A percentile compares a stretch with the other conserved stretches of the same genome.
These are phyloP conservation scores for Protea cynaroides DNA, from an alignment of 164 flowering plant species.

Conservation along the genomic window DNA sequence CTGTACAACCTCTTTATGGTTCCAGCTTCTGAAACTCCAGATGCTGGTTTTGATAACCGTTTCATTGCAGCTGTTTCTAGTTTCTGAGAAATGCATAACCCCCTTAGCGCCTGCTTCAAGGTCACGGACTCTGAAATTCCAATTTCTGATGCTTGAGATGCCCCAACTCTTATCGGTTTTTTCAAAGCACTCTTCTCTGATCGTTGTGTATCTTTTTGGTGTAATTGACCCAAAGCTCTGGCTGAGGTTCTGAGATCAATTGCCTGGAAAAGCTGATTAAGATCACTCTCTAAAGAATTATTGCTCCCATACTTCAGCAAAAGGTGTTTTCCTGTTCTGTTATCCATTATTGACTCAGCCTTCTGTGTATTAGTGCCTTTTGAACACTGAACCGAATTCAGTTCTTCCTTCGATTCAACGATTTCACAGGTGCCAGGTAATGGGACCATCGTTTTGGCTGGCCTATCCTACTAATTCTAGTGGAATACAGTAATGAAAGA, in stretches of 20 bases:
- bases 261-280: constrained; percentile 57
- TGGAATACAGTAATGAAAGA: not conserved
- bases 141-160: constrained; percentile 48
- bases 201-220: constrained; percentile 23
- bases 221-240: constrained; percentile 21
- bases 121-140: constrained; percentile 69
- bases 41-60: constrained; percentile 43
- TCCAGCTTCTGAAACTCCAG: constrained; percentile 53
- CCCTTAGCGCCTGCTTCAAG: constrained; percentile 87
- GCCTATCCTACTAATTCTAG: not conserved
- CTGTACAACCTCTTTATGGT: constrained; percentile 49
- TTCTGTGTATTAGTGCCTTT: constrained; percentile 11
- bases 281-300: constrained; percentile 52
- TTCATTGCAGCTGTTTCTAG: constrained; percentile 91
- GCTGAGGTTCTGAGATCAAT: constrained; percentile 35
- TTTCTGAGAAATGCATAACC: constrained; percentile 86
- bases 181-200: constrained; percentile 50
- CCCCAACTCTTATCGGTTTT: constrained; percentile 54
- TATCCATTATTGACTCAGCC: constrained; percentile 19
- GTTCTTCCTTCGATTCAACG: constrained; percentile 46
- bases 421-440: constrained; percentile 48
- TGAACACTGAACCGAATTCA: constrained; percentile 16
- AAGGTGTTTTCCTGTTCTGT: constrained; percentile 15
- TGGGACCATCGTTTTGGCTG: constrained; percentile 27
- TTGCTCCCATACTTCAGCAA: constrained; percentile 20